Base-by-base conservation (phyloP, 169 alveolate species). In the Toxoplasma gondii region DNA sequence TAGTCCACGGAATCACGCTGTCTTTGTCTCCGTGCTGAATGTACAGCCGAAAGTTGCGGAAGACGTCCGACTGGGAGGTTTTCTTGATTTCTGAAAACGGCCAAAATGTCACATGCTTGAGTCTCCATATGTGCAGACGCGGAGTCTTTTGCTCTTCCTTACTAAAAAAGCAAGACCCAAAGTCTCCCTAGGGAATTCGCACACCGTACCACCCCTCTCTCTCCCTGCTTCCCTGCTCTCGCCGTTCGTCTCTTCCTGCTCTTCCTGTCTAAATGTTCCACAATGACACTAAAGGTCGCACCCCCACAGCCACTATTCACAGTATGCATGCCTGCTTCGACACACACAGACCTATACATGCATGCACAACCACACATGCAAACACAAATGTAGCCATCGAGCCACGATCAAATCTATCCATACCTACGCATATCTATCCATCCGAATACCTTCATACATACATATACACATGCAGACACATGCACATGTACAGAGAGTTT, bases 11-110 rank as follows among this genome's bases (percentile, higher is more conserved):
- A 34, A 92, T 92, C 80, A 92, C 88, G 67, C 24, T 83, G 81
- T 92, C 95, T 12, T 83, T 41, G 53, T 92, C 95, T 53, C 95
- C 95, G 44, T 92, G 95, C 70, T 80, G 92, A 22, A 92, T 86
- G 27, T 92, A 80, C 39, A 92, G 34, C 84, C 95, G 95, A 54
- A 92, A 87, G 81, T 92, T 87, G 27, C 44, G 58, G 92, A 92
- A 92, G 58, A 54, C 82, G 53, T 80, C 43, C 49, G 69, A 88
- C 16, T 78, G 91, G 31, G 94, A 29, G 80, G n/a, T 54, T 53
- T 49, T 39, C 49, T 82, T 43, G 44, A 92, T 34, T n/a, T 86
- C 90, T 82, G 88, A 44, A 70, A 69, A 69, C 12, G 24, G 70
- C 70, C 16, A 24, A 58, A 58, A 58, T 24, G 24, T 58, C 70